A percentile compares a stretch with the other conserved stretches of the same genome.
Conservation (phyloP, 805 yeast genomes). For the Candida arabinofermentans region DNA sequence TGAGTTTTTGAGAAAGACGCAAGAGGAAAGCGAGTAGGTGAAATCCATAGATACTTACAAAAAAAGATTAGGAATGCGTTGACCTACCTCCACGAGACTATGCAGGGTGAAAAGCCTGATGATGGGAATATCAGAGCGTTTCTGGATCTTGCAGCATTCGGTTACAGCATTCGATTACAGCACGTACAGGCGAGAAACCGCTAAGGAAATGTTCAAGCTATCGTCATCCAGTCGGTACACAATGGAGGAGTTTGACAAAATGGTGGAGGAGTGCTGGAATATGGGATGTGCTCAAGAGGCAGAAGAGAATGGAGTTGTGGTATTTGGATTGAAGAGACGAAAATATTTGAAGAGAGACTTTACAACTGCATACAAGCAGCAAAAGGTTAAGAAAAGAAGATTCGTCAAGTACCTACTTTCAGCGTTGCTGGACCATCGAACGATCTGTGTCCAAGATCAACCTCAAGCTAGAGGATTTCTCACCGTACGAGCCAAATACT, state of each 20-base stretch:
- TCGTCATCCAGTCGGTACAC: background rate
- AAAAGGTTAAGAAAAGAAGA: background rate
- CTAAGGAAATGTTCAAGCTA: background rate
- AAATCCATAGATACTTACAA: background rate
- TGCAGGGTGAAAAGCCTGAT: background rate
- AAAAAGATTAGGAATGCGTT: background rate
- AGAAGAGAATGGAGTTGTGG: background rate
- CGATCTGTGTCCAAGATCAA: background rate
- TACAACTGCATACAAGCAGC: background rate
- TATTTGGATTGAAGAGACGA: background rate
- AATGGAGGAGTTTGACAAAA: background rate
- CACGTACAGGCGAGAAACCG: background rate
- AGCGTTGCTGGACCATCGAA: background rate
- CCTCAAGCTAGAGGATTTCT: background rate
- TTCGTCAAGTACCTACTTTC: background rate
- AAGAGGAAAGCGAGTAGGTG: background rate
- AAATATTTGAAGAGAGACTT: background rate
- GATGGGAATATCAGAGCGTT: background rate
- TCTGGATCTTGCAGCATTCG: background rate
- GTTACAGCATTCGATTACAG: background rate
- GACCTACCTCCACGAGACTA: background rate
- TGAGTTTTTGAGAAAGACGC: no score
- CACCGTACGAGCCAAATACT: background rate
- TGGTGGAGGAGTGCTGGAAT: background rate
- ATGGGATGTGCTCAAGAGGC: background rate